Percentiles rank a stretch among this genome's conserved stretches.
phyloP scores from a whole-genome alignment of 1,139 yeast species.

The Yamadazyma mexicana region DNA sequence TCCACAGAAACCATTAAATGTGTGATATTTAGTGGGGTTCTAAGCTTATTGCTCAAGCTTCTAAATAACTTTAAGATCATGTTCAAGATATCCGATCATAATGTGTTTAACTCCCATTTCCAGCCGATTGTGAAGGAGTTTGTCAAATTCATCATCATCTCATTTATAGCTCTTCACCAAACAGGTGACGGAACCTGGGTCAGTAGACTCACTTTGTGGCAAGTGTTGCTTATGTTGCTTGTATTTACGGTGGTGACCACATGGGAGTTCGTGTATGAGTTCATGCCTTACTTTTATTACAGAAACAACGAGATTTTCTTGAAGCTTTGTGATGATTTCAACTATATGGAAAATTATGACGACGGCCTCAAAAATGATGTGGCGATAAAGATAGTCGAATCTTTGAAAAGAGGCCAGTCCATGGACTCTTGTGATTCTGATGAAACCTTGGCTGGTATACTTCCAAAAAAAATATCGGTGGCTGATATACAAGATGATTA shows the following conservation, averaged over 20 bases:
- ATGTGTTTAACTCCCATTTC: slow-evolving; percentile 11
- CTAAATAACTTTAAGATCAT: slow-evolving; percentile 11
- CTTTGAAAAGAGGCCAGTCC: slow-evolving; percentile 6
- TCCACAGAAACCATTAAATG: slow-evolving; percentile 11
- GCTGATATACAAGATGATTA: slow-evolving; percentile 5
- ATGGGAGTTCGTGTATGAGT: slow-evolving; percentile 10
- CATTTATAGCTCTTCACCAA: slow-evolving; percentile 15
- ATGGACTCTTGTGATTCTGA: slow-evolving; percentile 5
- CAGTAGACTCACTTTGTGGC: slow-evolving; percentile 8
- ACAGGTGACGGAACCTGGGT: slow-evolving; percentile 7
- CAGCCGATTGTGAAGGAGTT: slow-evolving; percentile 14
- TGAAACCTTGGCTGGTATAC: slow-evolving; percentile 15
- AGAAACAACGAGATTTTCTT: slow-evolving; percentile 11
- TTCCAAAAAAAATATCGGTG: slow-evolving; percentile 15
- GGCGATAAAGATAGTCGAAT: slow-evolving; percentile 9
- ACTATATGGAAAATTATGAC: slow-evolving; percentile 10
- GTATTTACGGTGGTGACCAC: slow-evolving; percentile 7
- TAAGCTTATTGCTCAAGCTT: slow-evolving; percentile 10
- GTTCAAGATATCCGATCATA: slow-evolving; percentile 13
- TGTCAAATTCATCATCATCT: slow-evolving; percentile 11
- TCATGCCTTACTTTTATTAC: slow-evolving; percentile 13
- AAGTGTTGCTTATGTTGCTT: slow-evolving; percentile 9
- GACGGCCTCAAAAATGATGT: slow-evolving; percentile 13
- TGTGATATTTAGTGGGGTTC: slow-evolving; percentile 10
- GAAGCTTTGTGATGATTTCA: slow-evolving; percentile 14